Percentiles rank a stretch among this genome's conserved stretches.
These are phyloP conservation scores for Albugo laibachii DNA, from an alignment of 352 stramenopile genomes.

Conservation along the genomic window DNA sequence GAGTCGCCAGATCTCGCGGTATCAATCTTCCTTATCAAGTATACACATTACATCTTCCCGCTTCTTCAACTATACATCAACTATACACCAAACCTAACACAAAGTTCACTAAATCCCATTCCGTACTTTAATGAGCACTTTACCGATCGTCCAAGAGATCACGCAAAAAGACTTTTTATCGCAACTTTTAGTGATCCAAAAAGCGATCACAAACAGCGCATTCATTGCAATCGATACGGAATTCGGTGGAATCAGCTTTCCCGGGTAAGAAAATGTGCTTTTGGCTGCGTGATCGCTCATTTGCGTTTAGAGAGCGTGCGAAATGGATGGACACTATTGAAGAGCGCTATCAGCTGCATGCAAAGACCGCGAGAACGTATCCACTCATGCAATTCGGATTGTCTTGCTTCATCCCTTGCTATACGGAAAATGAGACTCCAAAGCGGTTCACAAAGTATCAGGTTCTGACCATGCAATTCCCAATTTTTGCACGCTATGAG, in stretches of 20 bases:
- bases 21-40: too few relatives aligned
- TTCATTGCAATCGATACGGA: slow-evolving; percentile 66
- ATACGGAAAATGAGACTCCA: slow-evolving; percentile 13
- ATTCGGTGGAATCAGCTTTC: slow-evolving; percentile 45
- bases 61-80: too few relatives aligned
- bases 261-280: slow-evolving; percentile 22
- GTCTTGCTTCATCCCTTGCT: slow-evolving; percentile 21
- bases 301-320: slow-evolving; percentile 13
- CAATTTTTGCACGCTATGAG: slow-evolving; percentile 38
- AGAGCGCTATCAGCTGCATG: slow-evolving; percentile 37
- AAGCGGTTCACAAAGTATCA: slow-evolving; percentile 16
- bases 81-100: too few relatives aligned
- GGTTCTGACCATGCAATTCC: slow-evolving; percentile 51
- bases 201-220: slow-evolving; percentile 9
- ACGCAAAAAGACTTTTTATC: too few relatives aligned
- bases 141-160: too few relatives aligned
- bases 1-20: too few relatives aligned
- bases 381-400: slow-evolving; percentile 56
- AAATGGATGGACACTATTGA: slow-evolving; percentile 58
- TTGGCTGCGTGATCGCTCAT: not conserved
- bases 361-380: slow-evolving; percentile 30
- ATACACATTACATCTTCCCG: too few relatives aligned
- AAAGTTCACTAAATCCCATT: too few relatives aligned
- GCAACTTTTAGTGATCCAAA: too few relatives aligned
- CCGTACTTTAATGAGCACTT: too few relatives aligned